Conservation (phyloP, 2,329 filamentous ascomycete genomes). For the Coleophoma eucalyptorum region DNA sequence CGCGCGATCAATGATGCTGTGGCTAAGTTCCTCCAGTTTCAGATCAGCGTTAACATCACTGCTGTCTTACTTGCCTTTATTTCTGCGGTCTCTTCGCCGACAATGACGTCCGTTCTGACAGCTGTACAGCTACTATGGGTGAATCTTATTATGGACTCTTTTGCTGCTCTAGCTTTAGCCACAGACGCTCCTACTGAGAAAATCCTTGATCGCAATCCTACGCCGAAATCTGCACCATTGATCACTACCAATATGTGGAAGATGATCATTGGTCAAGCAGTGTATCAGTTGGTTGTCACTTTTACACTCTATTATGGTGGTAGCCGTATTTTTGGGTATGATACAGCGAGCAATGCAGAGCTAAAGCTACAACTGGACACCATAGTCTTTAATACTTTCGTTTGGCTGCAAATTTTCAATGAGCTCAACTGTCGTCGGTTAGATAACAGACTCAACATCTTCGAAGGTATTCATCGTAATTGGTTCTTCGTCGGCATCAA, state of each 20-base stretch:
- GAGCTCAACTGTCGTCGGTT: slow-evolving; percentile 72
- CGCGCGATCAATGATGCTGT: slow-evolving; percentile 74
- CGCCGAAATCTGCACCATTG: slow-evolving; percentile 38
- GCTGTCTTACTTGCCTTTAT: slow-evolving; percentile 64
- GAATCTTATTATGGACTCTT: slow-evolving; percentile 67
- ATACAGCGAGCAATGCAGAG: slow-evolving; percentile 26
- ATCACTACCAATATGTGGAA: slow-evolving; percentile 53
- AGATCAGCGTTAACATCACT: slow-evolving; percentile 69
- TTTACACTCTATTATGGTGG: slow-evolving; percentile 57
- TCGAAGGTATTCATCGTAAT: slow-evolving; percentile 79
- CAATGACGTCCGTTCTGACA: slow-evolving; percentile 56
- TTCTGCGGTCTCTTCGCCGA: slow-evolving; percentile 52
- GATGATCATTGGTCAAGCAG: slow-evolving; percentile 44
- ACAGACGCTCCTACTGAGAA: slow-evolving; percentile 56
- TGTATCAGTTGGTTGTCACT: slow-evolving; percentile 55
- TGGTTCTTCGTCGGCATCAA: slow-evolving; percentile 84
- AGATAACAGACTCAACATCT: slow-evolving; percentile 90
- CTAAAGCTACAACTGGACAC: slow-evolving; percentile 47
- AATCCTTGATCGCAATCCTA: slow-evolving; percentile 51
- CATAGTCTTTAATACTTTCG: slow-evolving; percentile 66
- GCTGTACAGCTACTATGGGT: slow-evolving; percentile 67
- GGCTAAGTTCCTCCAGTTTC: slow-evolving; percentile 67
- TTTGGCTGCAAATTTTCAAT: slow-evolving; percentile 72
- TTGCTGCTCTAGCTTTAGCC: slow-evolving; percentile 60
- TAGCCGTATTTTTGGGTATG: slow-evolving; percentile 53